Evolutionary conservation across 2,329 filamentous ascomycete species (phyloP), one percentile per base, ranked within the genome.

Genomic region (Stenocarpella maydis): DNA sequence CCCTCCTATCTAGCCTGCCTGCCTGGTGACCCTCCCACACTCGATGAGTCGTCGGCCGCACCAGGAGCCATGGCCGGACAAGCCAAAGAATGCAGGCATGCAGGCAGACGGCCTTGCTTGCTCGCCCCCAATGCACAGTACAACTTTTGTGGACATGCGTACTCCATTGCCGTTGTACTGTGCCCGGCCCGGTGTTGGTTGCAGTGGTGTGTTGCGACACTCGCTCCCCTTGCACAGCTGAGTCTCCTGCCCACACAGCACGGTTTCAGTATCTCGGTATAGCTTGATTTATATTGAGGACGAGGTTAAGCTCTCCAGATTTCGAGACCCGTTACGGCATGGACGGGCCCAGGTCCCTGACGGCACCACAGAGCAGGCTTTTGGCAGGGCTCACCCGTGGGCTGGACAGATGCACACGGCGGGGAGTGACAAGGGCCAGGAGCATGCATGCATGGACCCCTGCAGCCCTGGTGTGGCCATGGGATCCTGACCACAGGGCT

Each of bases 401-500:
- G 17, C 28, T 41, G 31, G 50, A 37, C 21, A 50, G 19, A 31
- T 17, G 37, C 52, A 67, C 41, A 50, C 9, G 52, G n/a, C 41
- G 4, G 9, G 31, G 37, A 69, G 45, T 14, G 34, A 53, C 41
- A 52, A 17, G 63, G 37, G 39, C 55, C 63, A 67, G 26, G 34
- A 47, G 31, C 49, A 41, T 49, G 65, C 31, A 55, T 34, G 41
- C n/a, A n/a, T n/a, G 58, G 34, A 37, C 50, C 47, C 43, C 61
- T 55, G 61, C 53, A 52, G 52, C 60, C 53, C 41, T 65, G 68
- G 34, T 45, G 47, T 60, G 47, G 41, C 43, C 47, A 71, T 71
- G 70, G 70, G 70, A 71, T 61, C 67, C 61, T 67, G 55, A 49
- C 64, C 68, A 45, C 26, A 26, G 31, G 47, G 67, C 61, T 65